Percentiles rank a stretch among this genome's conserved stretches.
phyloP scores from a whole-genome alignment of 768 basidiomycete species.

The Agaricus sinodeliciosus region DNA sequence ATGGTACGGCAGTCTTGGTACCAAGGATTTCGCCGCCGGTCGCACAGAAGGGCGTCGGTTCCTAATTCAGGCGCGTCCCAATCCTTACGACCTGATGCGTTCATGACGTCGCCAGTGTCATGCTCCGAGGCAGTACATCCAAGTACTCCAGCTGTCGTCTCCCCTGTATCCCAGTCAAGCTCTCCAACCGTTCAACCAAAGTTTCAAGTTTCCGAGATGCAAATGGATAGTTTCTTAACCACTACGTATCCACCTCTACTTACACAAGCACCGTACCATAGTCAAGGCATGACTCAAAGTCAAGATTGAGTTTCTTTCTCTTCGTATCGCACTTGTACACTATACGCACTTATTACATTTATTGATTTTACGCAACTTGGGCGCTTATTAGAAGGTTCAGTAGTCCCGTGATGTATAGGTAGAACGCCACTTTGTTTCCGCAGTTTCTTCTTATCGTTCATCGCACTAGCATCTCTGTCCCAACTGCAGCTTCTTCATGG shows the following conservation, averaged over 20 bases:
- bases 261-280: conserved; percentile 50
- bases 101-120: neutral
- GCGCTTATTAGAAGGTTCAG: neutral
- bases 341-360: neutral
- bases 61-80: neutral
- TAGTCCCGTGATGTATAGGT: conserved; percentile 3
- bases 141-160: neutral
- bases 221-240: neutral
- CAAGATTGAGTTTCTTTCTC: conserved; percentile 13
- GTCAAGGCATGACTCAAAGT: conserved; percentile 34
- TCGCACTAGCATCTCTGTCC: conserved; percentile 3
- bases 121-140: neutral
- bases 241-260: conserved; percentile 31
- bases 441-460: conserved; percentile 1
- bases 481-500: conserved; percentile 22
- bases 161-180: neutral
- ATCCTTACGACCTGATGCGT: neutral
- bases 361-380: neutral
- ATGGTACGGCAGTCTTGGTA: conserved; percentile 5
- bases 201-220: neutral
- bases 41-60: neutral
- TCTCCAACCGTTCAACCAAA: neutral
- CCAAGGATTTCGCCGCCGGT: neutral
- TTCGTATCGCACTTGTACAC: neutral
- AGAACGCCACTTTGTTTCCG: neutral